phyloP scores from a whole-genome alignment of 2,329 filamentous ascomycete genomes.

The Cryphonectria parasitica region DNA sequence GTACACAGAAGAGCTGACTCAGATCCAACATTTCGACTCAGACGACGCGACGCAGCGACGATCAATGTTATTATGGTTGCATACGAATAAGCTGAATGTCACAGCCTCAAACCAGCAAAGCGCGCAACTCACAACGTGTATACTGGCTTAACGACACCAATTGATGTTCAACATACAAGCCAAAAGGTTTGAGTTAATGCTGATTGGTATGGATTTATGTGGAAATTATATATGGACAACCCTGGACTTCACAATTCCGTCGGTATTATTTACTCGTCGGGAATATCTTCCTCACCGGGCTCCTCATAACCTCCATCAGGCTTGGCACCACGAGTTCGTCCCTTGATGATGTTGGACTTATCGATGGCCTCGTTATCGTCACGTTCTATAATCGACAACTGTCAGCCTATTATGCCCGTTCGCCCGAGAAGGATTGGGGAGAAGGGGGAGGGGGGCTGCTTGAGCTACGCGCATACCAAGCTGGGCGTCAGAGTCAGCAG shows the following conservation, averaged over 20 bases:
- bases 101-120: too few species aligned
- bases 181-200: too few species aligned
- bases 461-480: slow-evolving; percentile 25
- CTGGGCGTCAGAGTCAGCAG: slow-evolving; percentile 30
- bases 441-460: too few species aligned
- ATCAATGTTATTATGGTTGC: neutral
- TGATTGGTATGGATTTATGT: neutral
- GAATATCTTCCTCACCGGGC: slow-evolving; percentile 36
- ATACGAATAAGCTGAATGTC: neutral
- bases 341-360: slow-evolving; percentile 37
- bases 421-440: too few species aligned
- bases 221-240: neutral
- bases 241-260: neutral
- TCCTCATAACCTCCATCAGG: slow-evolving; percentile 34
- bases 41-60: neutral
- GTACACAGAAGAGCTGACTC: neutral
- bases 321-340: slow-evolving; percentile 36
- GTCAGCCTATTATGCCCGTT: neutral
- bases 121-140: neutral
- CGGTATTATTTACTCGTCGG: neutral
- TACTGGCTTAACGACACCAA: too few species aligned
- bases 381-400: slow-evolving; percentile 29
- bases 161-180: too few species aligned
- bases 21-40: neutral
- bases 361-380: slow-evolving; percentile 41